Conservation (phyloP, 805 yeast species). For the Metschnikowia borealis region DNA sequence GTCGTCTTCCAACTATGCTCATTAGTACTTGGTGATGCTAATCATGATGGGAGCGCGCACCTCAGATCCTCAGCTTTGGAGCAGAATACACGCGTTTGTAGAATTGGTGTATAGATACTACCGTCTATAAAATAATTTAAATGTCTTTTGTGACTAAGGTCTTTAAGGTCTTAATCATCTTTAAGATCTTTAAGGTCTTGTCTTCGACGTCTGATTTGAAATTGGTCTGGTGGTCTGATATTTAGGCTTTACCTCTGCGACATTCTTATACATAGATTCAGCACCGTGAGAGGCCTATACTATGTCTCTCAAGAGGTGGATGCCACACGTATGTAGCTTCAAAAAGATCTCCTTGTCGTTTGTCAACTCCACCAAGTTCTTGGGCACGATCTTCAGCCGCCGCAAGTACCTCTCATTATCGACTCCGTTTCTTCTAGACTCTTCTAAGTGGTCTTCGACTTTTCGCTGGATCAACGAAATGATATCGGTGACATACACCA, state of each 20-base stretch:
- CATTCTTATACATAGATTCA: too few relatives aligned
- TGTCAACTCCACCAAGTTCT: conserved; percentile 51
- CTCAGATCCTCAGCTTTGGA: not conserved
- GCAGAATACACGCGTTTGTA: too few relatives aligned
- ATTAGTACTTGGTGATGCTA: not conserved
- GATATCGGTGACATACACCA: conserved; percentile 30
- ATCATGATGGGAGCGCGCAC: not conserved
- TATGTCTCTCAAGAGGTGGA: conserved; percentile 33
- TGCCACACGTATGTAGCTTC: conserved; percentile 62
- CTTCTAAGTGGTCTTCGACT: conserved; percentile 17
- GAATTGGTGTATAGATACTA: too few relatives aligned
- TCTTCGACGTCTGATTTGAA: too few relatives aligned
- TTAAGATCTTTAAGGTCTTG: not conserved
- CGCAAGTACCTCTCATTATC: conserved; percentile 54
- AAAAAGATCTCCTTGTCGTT: conserved; percentile 52
- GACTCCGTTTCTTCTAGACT: conserved; percentile 8
- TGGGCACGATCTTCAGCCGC: conserved; percentile 52
- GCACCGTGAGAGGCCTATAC: not conserved
- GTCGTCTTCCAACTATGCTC: not conserved
- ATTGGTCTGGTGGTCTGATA: too few relatives aligned
- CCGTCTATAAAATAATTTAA: too few relatives aligned
- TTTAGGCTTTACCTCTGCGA: too few relatives aligned
- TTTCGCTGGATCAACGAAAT: conserved; percentile 18
- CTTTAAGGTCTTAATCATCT: not conserved
- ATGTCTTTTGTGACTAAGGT: too few relatives aligned